phyloP scores from a whole-genome alignment of 2,329 filamentous ascomycete species.

The Proliferodiscus dingleyae region DNA sequence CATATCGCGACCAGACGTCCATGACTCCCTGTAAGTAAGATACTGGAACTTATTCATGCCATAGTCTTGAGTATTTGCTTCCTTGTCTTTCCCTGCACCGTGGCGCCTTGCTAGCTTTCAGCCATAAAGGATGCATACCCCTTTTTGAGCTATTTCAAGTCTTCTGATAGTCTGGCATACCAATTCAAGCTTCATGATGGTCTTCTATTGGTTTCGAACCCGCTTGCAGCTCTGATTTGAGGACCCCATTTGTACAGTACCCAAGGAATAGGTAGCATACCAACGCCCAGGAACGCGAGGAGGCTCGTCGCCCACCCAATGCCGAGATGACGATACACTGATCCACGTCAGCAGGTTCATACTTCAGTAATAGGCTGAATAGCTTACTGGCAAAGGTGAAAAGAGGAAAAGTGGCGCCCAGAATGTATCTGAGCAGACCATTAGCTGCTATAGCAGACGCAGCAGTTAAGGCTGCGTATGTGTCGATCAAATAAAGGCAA shows the following conservation, averaged over 20 bases:
- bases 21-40: too few species aligned
- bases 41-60: too few species aligned
- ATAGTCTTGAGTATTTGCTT: too few species aligned
- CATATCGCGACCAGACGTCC: too few species aligned
- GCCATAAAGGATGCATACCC: too few species aligned
- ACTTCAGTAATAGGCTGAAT: neutral
- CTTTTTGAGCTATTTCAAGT: neutral
- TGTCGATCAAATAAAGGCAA: conserved; percentile 11
- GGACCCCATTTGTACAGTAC: conserved; percentile 36
- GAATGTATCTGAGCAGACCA: conserved; percentile 10
- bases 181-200: too few species aligned
- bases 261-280: conserved; percentile 39
- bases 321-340: conserved; percentile 31
- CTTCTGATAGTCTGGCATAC: neutral
- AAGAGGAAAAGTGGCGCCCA: conserved; percentile 13
- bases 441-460: conserved; percentile 14
- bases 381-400: conserved; percentile 37
- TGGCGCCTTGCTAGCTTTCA: too few species aligned
- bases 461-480: conserved; percentile 11
- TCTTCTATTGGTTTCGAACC: conserved; percentile 4
- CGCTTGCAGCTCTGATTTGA: conserved; percentile 4
- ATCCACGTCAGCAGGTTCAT: neutral
- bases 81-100: too few species aligned
- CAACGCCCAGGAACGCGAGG: conserved; percentile 36
- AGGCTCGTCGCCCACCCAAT: conserved; percentile 35